A percentile compares a stretch with the other conserved stretches of the same genome.
Conservation (phyloP, 2,329 filamentous ascomycete species). For the Xylariaceae sp. region DNA sequence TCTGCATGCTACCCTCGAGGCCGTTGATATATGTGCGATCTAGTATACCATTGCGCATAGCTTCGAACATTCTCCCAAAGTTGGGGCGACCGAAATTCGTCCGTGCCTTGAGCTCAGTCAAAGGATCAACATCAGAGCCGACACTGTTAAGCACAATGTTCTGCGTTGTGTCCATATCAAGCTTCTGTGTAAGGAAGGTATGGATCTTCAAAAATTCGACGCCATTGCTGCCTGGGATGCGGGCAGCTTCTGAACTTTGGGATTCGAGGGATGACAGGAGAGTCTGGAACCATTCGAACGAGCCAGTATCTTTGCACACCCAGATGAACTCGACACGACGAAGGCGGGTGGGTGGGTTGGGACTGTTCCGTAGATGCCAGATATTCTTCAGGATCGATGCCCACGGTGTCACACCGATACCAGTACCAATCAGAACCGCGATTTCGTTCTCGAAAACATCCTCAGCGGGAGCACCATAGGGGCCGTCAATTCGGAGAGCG, state of each 20-base stretch:
- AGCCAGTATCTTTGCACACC: conserved; percentile 94
- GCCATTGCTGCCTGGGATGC: conserved; percentile 69
- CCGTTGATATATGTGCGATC: conserved; percentile 86
- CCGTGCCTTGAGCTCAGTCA: conserved; percentile 86
- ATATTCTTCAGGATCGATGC: conserved; percentile 94
- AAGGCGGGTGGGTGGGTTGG: conserved; percentile 86
- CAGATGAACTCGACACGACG: conserved; percentile 98
- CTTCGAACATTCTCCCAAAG: conserved; percentile 78
- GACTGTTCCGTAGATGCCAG: conserved; percentile 90
- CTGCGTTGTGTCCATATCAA: conserved; percentile 89
- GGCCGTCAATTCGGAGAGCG: conserved; percentile 85
- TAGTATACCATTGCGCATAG: conserved; percentile 86
- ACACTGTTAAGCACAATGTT: conserved; percentile 98
- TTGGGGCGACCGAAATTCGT: conserved; percentile 97
- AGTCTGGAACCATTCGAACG: conserved; percentile 99
- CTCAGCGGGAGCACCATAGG: conserved; percentile 95
- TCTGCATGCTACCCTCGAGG: conserved; percentile 75
- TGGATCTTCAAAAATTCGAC: conserved; percentile 95
- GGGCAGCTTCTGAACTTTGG: conserved; percentile 75
- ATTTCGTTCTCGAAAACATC: conserved; percentile 96
- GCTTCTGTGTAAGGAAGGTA: conserved; percentile 92
- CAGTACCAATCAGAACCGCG: conserved; percentile 82
- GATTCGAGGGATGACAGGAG: conserved; percentile 88
- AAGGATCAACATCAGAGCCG: conserved; percentile 82
- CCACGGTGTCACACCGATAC: conserved; percentile 88